Evolutionary conservation across 2,329 filamentous ascomycete genomes (phyloP).

Genomic region (Rhynchosporium graminicola): DNA sequence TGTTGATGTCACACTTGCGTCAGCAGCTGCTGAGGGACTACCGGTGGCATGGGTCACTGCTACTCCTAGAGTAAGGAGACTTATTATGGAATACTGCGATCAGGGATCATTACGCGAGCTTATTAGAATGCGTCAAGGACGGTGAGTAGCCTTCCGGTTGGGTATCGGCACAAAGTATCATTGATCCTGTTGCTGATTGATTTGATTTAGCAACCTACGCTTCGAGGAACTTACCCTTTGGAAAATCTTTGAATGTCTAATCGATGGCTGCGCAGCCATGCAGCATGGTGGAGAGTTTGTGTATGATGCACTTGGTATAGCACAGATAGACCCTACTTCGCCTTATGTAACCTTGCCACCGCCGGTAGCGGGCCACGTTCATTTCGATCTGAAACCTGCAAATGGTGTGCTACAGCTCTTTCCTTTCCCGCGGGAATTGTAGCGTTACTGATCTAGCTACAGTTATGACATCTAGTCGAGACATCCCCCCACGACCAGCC

Average conservation of each 20-base stretch:
- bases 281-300: not conserved
- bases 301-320: not conserved
- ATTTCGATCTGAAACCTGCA: slow-evolving; percentile 17
- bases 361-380: not conserved
- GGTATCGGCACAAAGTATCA: not conserved
- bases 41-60: not conserved
- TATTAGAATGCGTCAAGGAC: not conserved
- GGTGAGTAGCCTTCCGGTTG: not conserved
- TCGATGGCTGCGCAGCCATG: slow-evolving; percentile 10
- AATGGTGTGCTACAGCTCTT: not conserved
- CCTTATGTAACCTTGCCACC: no score
- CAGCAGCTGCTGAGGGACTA: not conserved
- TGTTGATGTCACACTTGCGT: not conserved
- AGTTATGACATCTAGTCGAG: not conserved
- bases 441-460: not conserved
- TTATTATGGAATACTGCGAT: slow-evolving; percentile 1
- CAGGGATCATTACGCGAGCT: not conserved
- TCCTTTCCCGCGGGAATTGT: not conserved
- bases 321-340: not conserved
- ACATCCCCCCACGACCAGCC: no score
- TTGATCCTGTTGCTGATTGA: not conserved
- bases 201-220: not conserved
- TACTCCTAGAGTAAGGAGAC: not conserved
- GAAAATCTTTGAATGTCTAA: slow-evolving; percentile 18
- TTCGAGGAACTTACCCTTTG: slow-evolving; percentile 19